Base-by-base conservation (phyloP, 441 rosid genomes). In the Pelargonium cotyledonis region DNA sequence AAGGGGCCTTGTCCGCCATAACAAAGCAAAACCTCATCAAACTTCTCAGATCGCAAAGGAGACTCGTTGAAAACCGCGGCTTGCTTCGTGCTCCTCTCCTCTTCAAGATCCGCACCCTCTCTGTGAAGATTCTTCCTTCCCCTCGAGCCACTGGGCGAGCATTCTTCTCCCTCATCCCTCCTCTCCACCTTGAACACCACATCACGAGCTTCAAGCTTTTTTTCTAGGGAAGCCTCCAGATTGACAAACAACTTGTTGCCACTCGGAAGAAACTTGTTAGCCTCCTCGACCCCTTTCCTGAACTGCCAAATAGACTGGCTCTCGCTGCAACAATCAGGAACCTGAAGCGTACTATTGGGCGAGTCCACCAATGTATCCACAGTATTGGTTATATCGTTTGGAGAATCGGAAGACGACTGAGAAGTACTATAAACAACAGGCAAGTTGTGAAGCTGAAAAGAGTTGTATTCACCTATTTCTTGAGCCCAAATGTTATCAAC, bases 11-110 rank as follows among this genome's bases (percentile, higher is more conserved):
- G 76, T 0, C 81, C 87, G 0, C 71, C 73, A 43, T 51, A 61
- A 70, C 78, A 80, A 70, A 90, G 95, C 81, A 92, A 74, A 43
- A 86, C 78, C 72, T 73, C 68, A 72, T 88, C 93, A 11, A 86
- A 85, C 40, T 68, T 70, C 68, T 84, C 86, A 4, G 93, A 79
- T 11, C 81, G 79, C 75, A 85, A 60, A 15, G 73, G 60, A 1
- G 83, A 67, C 38, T 88, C 93, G 1, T 65, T 51, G 68, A 64
- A 83, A 74, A 86, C 78, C n/a, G 87, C 88, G 8, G 88, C 83
- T 53, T 76, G 80, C 71, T 88, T 88, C 66, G 80, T 79, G 51
- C 80, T 75, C 49, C 93, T 83, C 81, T 80, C 90, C 68, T 86
- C 89, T 70, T 78, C 87, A 18, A 73, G 60, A 68, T 67, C 68